These are phyloP conservation scores for Mycena alexandri DNA, from an alignment of 768 basidiomycete genomes.

Conservation along the genomic window DNA sequence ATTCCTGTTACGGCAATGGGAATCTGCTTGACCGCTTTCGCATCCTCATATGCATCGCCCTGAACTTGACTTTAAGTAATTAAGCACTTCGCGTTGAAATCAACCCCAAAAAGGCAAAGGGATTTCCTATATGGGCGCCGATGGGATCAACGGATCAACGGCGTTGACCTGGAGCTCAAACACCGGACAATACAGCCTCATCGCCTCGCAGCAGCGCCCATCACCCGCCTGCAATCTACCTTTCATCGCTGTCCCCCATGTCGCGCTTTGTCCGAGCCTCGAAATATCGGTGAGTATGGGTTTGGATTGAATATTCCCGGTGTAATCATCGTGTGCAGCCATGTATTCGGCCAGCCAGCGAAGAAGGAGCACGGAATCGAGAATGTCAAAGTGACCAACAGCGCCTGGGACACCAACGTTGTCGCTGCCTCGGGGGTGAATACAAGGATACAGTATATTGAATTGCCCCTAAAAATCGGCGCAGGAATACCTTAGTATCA, in stretches of 20 bases:
- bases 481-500: slow-evolving; percentile 88
- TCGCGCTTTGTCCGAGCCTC: slow-evolving; percentile 89
- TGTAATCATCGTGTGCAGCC: slow-evolving; percentile 58
- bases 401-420: slow-evolving; percentile 97
- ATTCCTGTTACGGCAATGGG: too few relatives aligned
- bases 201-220: slow-evolving; percentile 19
- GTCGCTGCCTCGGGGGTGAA: slow-evolving; percentile 84
- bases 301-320: slow-evolving; percentile 15
- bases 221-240: slow-evolving; percentile 5
- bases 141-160: too few relatives aligned
- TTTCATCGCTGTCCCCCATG: slow-evolving; percentile 56
- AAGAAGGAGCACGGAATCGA: slow-evolving; percentile 88
- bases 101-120: too few relatives aligned
- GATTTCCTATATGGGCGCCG: too few relatives aligned
- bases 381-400: slow-evolving; percentile 88
- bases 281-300: slow-evolving; percentile 79
- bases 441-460: slow-evolving; percentile 17
- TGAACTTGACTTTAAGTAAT: too few relatives aligned
- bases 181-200: background rate
- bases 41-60: too few relatives aligned
- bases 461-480: slow-evolving; percentile 26
- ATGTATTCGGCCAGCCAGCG: slow-evolving; percentile 90
- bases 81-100: too few relatives aligned
- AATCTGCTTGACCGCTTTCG: too few relatives aligned
- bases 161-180: background rate